These are phyloP conservation scores for Penstemon newberryi DNA, from an alignment of 257 asterid genomes.

Conservation along the genomic window DNA sequence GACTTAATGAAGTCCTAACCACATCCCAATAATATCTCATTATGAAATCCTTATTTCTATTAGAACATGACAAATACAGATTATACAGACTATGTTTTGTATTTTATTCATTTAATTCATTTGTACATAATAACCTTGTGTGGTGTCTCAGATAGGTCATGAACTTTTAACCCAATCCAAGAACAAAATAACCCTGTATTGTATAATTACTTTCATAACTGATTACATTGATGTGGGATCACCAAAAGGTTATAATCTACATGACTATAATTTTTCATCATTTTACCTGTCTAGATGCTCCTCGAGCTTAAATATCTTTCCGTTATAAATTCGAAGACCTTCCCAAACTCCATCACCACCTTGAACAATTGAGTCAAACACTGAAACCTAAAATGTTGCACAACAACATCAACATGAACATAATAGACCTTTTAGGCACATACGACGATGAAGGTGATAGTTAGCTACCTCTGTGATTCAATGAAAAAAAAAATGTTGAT, in stretches of 20 bases:
- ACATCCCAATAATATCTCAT: no score
- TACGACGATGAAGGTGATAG: slow-evolving; percentile 10
- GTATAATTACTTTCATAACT: slow-evolving; percentile 1
- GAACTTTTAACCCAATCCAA: no score
- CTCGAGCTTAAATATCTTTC: slow-evolving; percentile 82
- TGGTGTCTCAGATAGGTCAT: no score
- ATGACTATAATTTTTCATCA: background rate
- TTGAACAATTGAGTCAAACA: slow-evolving; percentile 89
- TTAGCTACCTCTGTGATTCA: slow-evolving; percentile 9
- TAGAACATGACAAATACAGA: no score
- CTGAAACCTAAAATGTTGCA: slow-evolving; percentile 62
- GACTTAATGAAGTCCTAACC: no score
- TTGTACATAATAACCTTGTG: no score
- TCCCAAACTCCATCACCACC: slow-evolving; percentile 99
- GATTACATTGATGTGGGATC: slow-evolving; percentile 7
- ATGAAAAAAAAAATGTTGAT: slow-evolving; percentile 14
- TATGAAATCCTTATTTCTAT: no score
- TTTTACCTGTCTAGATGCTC: slow-evolving; percentile 83
- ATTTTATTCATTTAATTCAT: no score
- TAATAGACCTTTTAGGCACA: slow-evolving; percentile 10
- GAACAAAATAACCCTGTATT: no score
- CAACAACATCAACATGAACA: slow-evolving; percentile 14
- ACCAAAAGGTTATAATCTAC: background rate
- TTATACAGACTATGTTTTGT: no score
- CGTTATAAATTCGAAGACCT: slow-evolving; percentile 76